Base-by-base conservation (phyloP, 148 eudicot genomes). In the Oxyria digyna region DNA sequence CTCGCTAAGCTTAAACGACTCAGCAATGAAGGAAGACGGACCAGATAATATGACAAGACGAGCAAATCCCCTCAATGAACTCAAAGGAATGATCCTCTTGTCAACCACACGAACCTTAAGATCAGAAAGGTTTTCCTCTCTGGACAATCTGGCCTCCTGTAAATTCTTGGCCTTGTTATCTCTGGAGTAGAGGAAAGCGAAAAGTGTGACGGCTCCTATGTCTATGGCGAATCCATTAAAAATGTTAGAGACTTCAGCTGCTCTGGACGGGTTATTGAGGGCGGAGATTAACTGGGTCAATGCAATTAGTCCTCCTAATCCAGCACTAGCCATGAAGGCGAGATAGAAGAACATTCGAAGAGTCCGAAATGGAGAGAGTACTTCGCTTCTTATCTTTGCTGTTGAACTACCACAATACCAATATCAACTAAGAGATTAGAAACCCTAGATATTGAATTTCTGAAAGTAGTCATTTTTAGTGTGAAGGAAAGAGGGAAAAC, bases 311-410 rank as follows among this genome's bases (percentile, higher is more conserved):
- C 89, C 88, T 77, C 98, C 98, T 63, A 93, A 76, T 40, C 83
- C 70, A 68, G 75, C 96, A 71, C 96, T 90, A 41, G 96, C 98
- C 21, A 93, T 85, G 76, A 93, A 93, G 69, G 98, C 96, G 62
- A 90, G 83, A 76, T 90, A 93, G 77, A 93, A 93, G 82, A 93
- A 93, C 98, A 93, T 93, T 46, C 98, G 85, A 55, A 93, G 81
- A 1, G 98, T 80, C 45, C 98, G 96, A 72, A 93, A 93, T 21
- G 98, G 98, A 67, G 98, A 55, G 40, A 93, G 96, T 67, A 93
- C 98, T 84, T 93, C 98, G 68, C 98, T 86, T 50, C 98, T 74
- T 74, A 93, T 89, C 89, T 79, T 86, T 76, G 98, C 96, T 62
- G 85, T 69, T 62, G 98, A 93, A 73, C 98, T 89, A 79, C 71